Evolutionary conservation across 2,329 filamentous ascomycete species (phyloP).

Genomic region (Arthrobotrys sinensis): DNA sequence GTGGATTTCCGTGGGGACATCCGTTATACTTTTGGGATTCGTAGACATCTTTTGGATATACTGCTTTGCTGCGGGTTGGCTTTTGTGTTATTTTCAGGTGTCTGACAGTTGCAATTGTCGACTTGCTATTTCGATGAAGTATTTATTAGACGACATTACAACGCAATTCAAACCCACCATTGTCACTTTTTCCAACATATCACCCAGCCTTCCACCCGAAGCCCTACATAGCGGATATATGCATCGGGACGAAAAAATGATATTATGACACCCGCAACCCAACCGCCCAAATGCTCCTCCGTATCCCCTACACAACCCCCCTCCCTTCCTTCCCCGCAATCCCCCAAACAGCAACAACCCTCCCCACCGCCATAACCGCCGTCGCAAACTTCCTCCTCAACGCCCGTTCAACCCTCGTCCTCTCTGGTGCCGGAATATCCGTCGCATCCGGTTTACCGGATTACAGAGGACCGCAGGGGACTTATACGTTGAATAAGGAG

Average conservation of each 20-base stretch:
- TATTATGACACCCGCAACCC: conserved; percentile 6
- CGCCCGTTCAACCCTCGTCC: conserved; percentile 73
- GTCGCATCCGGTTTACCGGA: conserved; percentile 94
- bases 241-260: neutral
- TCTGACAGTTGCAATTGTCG: no score
- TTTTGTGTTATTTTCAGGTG: neutral
- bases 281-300: conserved; percentile 65
- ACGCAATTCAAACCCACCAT: no score
- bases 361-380: conserved; percentile 81
- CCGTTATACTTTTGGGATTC: neutral
- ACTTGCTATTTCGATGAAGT: no score
- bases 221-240: neutral
- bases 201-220: no score
- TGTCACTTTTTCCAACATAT: no score
- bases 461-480: conserved; percentile 90
- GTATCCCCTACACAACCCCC: conserved; percentile 90
- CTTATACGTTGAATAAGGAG: conserved; percentile 90
- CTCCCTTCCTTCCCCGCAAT: conserved; percentile 82
- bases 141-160: no score
- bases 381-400: conserved; percentile 82
- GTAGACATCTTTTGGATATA: conserved; percentile 1
- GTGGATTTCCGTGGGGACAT: conserved; percentile 5
- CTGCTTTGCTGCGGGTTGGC: neutral
- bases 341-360: conserved; percentile 79
- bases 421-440: conserved; percentile 90